Percentiles rank a stretch among this genome's conserved stretches.
Evolutionary conservation across 192 early-diverging fungal genomes (phyloP).

Genomic region (Umbelopsis ramanniana): DNA sequence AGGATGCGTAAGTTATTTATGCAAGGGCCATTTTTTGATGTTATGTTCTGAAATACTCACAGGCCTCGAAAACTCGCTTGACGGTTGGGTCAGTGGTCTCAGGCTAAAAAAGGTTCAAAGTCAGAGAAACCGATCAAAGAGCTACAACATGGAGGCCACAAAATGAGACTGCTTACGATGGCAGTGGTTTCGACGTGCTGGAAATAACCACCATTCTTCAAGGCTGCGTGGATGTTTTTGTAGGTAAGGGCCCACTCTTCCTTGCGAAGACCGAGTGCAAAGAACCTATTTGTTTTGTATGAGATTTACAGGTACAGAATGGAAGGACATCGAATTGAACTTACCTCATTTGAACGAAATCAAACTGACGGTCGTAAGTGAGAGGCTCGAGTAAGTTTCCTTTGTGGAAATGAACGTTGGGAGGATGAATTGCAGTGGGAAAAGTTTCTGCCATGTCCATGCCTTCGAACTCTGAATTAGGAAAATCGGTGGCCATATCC

Average conservation of each 20-base stretch:
- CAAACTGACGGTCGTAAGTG: constrained; percentile 36
- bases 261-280: background rate
- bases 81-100: background rate
- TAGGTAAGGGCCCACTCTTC: background rate
- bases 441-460: constrained; percentile 46
- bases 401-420: constrained; percentile 36
- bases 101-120: background rate
- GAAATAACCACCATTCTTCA: constrained; percentile 9
- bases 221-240: background rate
- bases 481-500: constrained; percentile 44
- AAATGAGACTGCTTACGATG: background rate
- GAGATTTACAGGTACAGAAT: background rate
- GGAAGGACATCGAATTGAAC: background rate
- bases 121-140: background rate
- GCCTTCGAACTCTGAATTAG: constrained; percentile 29
- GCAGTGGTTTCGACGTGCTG: constrained; percentile 6
- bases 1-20: background rate
- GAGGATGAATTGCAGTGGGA: constrained; percentile 41
- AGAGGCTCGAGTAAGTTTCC: constrained; percentile 34
- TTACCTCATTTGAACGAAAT: constrained; percentile 40
- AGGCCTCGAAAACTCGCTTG: background rate
- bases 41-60: background rate
- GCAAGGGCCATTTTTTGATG: background rate
- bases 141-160: background rate
- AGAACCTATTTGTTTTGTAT: background rate